Base-by-base conservation (phyloP, 2,329 filamentous ascomycete species). In the Ophiognomonia clavigignenti-juglandacearum region DNA sequence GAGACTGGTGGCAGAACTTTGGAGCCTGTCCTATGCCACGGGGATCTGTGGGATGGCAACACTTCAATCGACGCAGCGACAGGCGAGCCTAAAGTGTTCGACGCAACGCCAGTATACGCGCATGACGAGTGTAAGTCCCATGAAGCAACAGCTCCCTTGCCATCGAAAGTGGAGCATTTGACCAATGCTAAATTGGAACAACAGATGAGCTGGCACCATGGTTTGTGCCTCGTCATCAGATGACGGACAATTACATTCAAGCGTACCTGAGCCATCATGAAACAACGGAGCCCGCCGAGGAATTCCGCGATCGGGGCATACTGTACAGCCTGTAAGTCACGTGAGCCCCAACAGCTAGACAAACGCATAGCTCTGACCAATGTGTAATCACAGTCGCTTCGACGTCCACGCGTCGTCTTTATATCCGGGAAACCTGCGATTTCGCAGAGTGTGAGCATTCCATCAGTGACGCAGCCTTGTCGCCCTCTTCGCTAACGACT, bases 11-110 rank as follows among this genome's bases (percentile, higher is more conserved):
- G 68, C 1, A 56, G 65, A 18, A 55, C 10, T 1, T 48, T 74
- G 5, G 65, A 66, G 35, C 70, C 70, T 1, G 61, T 54, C 1
- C 56, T 74, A 3, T 57, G 73, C 1, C 71, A 74, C 38, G 64
- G 65, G 2, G 64, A 71, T 43, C 52, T 71, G 10, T 70, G 67
- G 66, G 56, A 60, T 45, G 65, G 54, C 5, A 72, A 72, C 51
- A 48, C 58, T n/a, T 58, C 57, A 0, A 59, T 62, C 2, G 57
- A 66, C 29, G 38, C 52, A 7, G 48, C 57, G 6, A 65, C 56
- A 1, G 54, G 54, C 8, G 43, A 59, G 22, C 54, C 59, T 13
- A 50, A 69, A 3, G 53, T 68, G 0, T 71, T 66, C 48, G 67
- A 71, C 51, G 54, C 64, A 1, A 59, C 58, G 19, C 60, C 54